Base-by-base conservation (phyloP, 1,139 yeast species). In the Debaryomycetaceae sp. region DNA sequence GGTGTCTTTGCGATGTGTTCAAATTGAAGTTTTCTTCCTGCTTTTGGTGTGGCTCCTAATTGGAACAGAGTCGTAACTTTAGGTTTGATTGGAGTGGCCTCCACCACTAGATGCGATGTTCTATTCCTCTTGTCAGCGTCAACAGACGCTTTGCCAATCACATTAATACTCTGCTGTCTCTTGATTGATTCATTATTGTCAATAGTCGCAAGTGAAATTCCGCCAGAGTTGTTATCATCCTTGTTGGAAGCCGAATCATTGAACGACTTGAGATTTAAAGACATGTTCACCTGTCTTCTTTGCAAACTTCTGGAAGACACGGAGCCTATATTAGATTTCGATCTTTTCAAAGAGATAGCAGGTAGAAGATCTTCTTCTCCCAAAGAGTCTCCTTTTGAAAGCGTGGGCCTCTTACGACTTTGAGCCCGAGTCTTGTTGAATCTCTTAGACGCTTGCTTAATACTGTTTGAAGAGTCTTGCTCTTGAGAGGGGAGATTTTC, bases 211-310 rank as follows among this genome's bases (percentile, higher is more conserved):
- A 8, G 11, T 8, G 11, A 27, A 4, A 27, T 27, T 27, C 31
- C 31, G 11, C 31, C 11, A 7, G 11, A 27, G 8, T 4, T 11
- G 31, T 11, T 27, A 11, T 27, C 31, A 8, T n/a, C 23, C 13
- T 34, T 34, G 9, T 34, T 8, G 9, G n/a, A 3, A 20, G 8
- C n/a, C 8, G 9, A 9, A 3, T 44, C 44, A n/a, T 20, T 40
- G 23, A 39, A 31, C 11, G 52, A 42, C 42, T 41, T 52, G 37
- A 45, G 35, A 34, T 36, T 44, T 22, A 57, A 38, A 1, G 75
- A 63, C 53, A 77, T 63, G 43, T 77, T 81, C n/a, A 77, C 75
- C 51, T 76, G 77, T 40, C 81, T 56, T 48, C 72, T 69, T 35
- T 74, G 70, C 39, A 77, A 53, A 45, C 67, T 66, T 35, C 66